Evolutionary conservation across 176 grass and related monocot genomes (phyloP), one percentile per base, ranked within the genome.

Genomic region (Juncus inflexus): DNA sequence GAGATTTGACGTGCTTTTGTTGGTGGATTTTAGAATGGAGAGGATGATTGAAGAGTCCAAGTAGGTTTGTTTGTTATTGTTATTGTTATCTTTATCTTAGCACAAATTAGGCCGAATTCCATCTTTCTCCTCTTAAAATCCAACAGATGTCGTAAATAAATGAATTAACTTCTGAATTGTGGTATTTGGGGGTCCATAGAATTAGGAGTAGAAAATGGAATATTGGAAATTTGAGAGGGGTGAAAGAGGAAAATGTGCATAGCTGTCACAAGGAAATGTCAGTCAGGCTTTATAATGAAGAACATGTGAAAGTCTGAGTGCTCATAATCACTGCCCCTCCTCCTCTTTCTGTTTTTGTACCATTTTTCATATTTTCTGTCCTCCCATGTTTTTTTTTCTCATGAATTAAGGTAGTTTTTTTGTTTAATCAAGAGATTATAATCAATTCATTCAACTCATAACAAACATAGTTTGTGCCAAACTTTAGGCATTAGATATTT

Each of bases 231-330:
- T 47, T 47, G 43, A 47, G 9, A 47, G 43, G 43, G 43, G 43
- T 47, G 2, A 47, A 47, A 47, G 4, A 6, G 43, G 4, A 47
- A 47, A 6, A 10, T 42, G 15, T 13, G 52, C 38, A 54, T 70
- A 70, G 66, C 66, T 70, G 52, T 70, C 66, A 58, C 36, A 57
- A 42, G 53, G 36, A 70, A 15, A 53, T 67, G 65, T 67, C 65
- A 28, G 19, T 28, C 19, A 67, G 65, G 65, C 65, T 67, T 67
- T 67, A 67, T 67, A 28, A 28, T 47, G 4, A 47, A 6, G 43
- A 6, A 70, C 66, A 70, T 58, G 66, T 70, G 66, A 70, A 28
- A 55, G 37, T 70, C 66, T 70, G 50, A 70, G 55, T 15, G 14
- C 66, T 13, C 66, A 58, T 28, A 28, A 28, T 70, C 52, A 70